Evolutionary conservation across 1,284 basidiomycete genomes (phyloP).

Genomic region (Mycena sp.): DNA sequence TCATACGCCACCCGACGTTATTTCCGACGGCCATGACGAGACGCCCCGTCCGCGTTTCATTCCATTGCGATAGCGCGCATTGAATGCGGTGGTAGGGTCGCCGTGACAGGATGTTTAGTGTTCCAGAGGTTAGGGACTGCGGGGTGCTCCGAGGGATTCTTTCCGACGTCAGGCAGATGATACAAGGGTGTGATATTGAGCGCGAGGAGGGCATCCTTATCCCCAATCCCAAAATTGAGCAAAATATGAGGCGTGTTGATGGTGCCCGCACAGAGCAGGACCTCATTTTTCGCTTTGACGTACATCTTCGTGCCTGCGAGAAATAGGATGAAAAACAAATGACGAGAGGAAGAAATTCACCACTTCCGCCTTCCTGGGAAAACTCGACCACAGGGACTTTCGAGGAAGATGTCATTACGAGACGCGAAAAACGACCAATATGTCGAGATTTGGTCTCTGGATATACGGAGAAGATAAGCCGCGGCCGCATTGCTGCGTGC

Average conservation of each 20-base stretch:
- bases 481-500: not conserved
- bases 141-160: conserved; percentile 36
- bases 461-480: conserved; percentile 31
- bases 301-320: not conserved
- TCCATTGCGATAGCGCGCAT: conserved; percentile 3
- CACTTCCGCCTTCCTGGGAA: conserved; percentile 2
- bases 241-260: conserved; percentile 42
- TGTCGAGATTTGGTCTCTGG: conserved; percentile 35
- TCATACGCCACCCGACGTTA: conserved; percentile 14
- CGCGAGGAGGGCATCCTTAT: conserved; percentile 26
- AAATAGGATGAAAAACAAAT: not conserved
- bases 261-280: conserved; percentile 41
- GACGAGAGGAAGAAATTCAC: not conserved
- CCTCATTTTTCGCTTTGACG: conserved; percentile 28
- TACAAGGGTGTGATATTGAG: conserved; percentile 35
- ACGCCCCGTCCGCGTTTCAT: conserved; percentile 11
- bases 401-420: conserved; percentile 5
- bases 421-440: conserved; percentile 35
- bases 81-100: not conserved
- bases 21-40: conserved; percentile 15
- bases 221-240: conserved; percentile 41
- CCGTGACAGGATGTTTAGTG: conserved; percentile 12
- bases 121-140: conserved; percentile 21
- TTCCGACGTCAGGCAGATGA: conserved; percentile 40
- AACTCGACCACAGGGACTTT: conserved; percentile 31